phyloP scores from a whole-genome alignment of 2,329 filamentous ascomycete genomes.

The Fusarium citri region DNA sequence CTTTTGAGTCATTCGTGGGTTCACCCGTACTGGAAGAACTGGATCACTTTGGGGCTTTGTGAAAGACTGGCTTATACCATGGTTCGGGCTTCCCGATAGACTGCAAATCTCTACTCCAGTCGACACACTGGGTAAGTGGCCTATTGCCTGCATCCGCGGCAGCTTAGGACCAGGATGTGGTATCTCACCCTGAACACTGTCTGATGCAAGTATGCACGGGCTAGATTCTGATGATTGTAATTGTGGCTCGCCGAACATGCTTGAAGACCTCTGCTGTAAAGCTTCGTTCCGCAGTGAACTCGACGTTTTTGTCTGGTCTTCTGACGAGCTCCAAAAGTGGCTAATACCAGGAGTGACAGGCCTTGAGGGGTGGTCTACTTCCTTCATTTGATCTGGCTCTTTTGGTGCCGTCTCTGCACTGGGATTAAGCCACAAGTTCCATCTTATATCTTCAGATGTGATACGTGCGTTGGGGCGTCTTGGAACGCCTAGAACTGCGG shows the following conservation, averaged over 20 bases:
- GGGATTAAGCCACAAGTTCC: constrained; percentile 41
- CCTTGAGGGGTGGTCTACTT: not conserved
- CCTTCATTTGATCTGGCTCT: not conserved
- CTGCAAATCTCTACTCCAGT: not conserved
- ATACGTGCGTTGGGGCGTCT: not conserved
- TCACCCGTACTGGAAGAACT: constrained; percentile 1
- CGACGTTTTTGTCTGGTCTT: constrained; percentile 5
- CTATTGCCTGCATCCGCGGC: not conserved
- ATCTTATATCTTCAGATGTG: constrained; percentile 36
- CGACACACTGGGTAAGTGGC: not conserved
- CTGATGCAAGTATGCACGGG: not conserved
- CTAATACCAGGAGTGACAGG: constrained; percentile 35
- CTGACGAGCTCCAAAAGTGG: constrained; percentile 20
- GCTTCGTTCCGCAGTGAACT: not conserved
- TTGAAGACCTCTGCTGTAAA: not conserved
- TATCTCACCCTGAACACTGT: not conserved
- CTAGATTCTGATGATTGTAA: not conserved
- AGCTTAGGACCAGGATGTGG: not conserved
- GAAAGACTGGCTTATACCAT: not conserved
- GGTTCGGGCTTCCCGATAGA: not conserved
- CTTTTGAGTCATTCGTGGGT: constrained; percentile 13
- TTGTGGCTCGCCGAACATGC: not conserved
- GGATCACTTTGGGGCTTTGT: constrained; percentile 5
- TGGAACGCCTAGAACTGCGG: constrained; percentile 27
- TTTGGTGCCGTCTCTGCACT: not conserved